Evolutionary conservation across 805 yeast genomes (phyloP), one percentile per base, ranked within the genome.

Genomic region (Yamadazyma ubonensis): DNA sequence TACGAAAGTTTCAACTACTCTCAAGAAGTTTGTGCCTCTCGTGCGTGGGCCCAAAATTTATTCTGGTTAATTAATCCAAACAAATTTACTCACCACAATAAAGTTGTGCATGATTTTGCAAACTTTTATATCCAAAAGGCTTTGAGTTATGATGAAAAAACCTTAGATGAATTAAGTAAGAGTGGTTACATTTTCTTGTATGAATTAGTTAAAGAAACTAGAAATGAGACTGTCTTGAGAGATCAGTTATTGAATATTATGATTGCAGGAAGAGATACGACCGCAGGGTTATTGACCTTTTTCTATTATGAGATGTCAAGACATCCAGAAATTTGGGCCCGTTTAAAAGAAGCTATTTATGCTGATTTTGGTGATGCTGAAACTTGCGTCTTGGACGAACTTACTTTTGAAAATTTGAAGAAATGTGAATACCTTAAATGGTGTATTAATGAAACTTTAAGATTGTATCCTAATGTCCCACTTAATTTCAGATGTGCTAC

Each of bases 181-280:
- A 57, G 51, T 33, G 66, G 70, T 6, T 67, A 66, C 45, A 52
- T 61, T 8, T 66, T 65, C 50, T 61, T 66, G 48, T 66, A 65
- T 43, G 72, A 66, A 45, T 62, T 66, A 50, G 69, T 55, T 28
- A 67, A 67, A 49, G 59, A 60, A 37, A 67, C 71, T 6, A 58
- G 61, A 46, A 52, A 67, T 44, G 63, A 65, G 7, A 52, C 56
- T 45, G 58, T 61, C 3, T 61, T 67, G 39, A 60, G 58, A 44
- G 72, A 67, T 48, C 72, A 67, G 47, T 57, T 64, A 46, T 61
- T 67, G 50, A 67, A 67, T 45, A 67, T 67, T 34, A 57, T 67
- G 59, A 51, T 67, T 33, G 70, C 70, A 16, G 70, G 69, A 21
- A 54, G 70, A 51, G 64, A 61, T 43, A 65, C 70, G 8, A 65